phyloP scores from a whole-genome alignment of 225 moss, liverwort and hornwort genomes.

The Thuidium tamariscinum region DNA sequence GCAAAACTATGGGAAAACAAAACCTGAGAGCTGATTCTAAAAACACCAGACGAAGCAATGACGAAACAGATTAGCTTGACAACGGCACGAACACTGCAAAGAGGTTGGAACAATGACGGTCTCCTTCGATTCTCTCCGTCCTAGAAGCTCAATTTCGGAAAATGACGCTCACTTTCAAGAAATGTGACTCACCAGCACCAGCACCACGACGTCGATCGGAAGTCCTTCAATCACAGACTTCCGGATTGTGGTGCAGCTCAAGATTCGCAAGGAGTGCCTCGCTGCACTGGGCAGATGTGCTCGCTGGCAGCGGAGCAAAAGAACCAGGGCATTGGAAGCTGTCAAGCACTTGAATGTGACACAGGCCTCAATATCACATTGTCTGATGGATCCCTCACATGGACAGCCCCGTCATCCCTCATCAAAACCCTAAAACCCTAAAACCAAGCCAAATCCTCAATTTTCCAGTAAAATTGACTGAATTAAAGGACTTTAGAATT shows the following conservation, averaged over 20 bases:
- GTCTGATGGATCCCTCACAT: too few relatives aligned
- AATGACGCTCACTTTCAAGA: too few relatives aligned
- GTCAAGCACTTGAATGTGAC: not conserved
- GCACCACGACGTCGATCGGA: not conserved
- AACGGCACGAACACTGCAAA: not conserved
- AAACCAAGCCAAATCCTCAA: too few relatives aligned
- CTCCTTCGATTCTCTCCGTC: not conserved
- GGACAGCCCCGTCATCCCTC: too few relatives aligned
- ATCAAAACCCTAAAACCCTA: too few relatives aligned
- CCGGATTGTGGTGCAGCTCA: conserved; percentile 3
- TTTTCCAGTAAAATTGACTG: too few relatives aligned
- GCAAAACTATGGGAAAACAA: not conserved
- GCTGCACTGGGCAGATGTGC: not conserved
- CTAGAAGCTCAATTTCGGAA: not conserved
- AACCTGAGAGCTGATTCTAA: not conserved
- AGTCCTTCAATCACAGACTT: not conserved
- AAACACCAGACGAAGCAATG: not conserved
- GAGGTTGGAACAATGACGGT: not conserved
- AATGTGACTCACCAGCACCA: not conserved
- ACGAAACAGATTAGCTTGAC: not conserved
- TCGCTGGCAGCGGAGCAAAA: not conserved
- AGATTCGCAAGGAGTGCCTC: conserved; percentile 11
- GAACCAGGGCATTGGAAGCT: not conserved
- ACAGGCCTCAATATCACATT: not conserved
- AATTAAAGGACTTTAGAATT: too few relatives aligned